Evolutionary conservation across 768 basidiomycete species (phyloP).

Genomic region (Serendipita sp.): DNA sequence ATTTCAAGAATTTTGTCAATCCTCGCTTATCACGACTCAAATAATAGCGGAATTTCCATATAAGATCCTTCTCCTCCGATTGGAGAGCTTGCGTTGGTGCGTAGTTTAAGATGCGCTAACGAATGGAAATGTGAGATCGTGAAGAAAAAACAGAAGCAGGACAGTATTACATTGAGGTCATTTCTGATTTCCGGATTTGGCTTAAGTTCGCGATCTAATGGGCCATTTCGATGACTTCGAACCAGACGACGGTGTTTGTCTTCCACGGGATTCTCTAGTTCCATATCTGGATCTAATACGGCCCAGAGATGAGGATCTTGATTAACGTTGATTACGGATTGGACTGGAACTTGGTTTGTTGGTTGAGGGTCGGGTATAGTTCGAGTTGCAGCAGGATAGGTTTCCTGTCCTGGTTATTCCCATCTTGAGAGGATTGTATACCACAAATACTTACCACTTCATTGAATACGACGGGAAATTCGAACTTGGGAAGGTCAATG

Average conservation of each 20-base stretch:
- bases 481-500: constrained; percentile 88
- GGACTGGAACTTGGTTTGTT: neutral
- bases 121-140: neutral
- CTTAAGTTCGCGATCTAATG: constrained; percentile 88
- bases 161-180: constrained; percentile 57
- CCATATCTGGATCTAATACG: constrained; percentile 78
- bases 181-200: constrained; percentile 93
- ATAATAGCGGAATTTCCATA: constrained; percentile 99
- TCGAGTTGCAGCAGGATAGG: constrained; percentile 15
- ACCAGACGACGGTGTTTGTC: constrained; percentile 90
- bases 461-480: constrained; percentile 91
- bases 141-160: neutral
- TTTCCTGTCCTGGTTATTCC: constrained; percentile 1
- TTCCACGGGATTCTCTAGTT: constrained; percentile 89
- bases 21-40: constrained; percentile 82
- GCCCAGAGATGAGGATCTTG: constrained; percentile 67
- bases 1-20: constrained; percentile 92
- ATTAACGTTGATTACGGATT: constrained; percentile 25
- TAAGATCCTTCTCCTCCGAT: constrained; percentile 85
- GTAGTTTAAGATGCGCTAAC: constrained; percentile 74
- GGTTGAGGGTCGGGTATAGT: neutral
- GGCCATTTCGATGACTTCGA: constrained; percentile 86
- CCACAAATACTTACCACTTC: constrained; percentile 47
- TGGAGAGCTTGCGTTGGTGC: constrained; percentile 76
- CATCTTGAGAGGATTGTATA: neutral